Base-by-base conservation (phyloP, 371 early-diverging fungal genomes). In the Rhizopus delemar region DNA sequence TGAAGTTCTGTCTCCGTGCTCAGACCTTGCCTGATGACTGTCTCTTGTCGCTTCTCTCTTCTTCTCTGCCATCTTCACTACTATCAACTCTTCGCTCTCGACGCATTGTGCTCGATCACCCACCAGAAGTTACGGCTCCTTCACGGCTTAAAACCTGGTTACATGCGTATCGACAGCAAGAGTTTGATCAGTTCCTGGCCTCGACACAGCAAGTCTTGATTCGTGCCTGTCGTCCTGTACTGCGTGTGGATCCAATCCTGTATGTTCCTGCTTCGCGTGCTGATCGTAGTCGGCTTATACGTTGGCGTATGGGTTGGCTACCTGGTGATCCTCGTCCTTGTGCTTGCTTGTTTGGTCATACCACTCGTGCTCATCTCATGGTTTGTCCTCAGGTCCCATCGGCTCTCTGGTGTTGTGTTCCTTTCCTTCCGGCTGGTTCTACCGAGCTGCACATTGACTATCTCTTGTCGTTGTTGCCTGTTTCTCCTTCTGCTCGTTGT, bases 291-390 rank as follows among this genome's bases (percentile, higher is more conserved):
- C 54, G 50, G 0, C 62, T 63, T 2, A 13, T 38, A 0, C 57
- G 65, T 29, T 65, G 65, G 65, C 65, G 56, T 16, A 49, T 65
- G 50, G 56, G 56, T 29, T 65, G 66, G 57, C 31, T 57, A 2
- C 60, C 65, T 38, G 57, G 57, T 8, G 5, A 51, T 16, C 22
- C 22, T 22, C 22, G 22, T 22, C 22, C 22, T 22, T 22, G 22
- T 22, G 22, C 22, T 22, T 22, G 22, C 2, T 2, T 22, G 22
- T 22, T 22, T 22, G 22, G 22, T 22, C 22, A 22, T 22, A 22
- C 22, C 22, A 22, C 22, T 22, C 22, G 22, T 22, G 22, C 22
- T 2, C 22, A 22, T 22, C 22, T 22, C 22, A 22, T 22, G 22
- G 22, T 22, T 2, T 22, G 22, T 22, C 22, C 22, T 22, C 22